Evolutionary conservation across 345 rosid genomes (phyloP), one percentile per base, ranked within the genome.

Genomic region (Arabis hirsuta): DNA sequence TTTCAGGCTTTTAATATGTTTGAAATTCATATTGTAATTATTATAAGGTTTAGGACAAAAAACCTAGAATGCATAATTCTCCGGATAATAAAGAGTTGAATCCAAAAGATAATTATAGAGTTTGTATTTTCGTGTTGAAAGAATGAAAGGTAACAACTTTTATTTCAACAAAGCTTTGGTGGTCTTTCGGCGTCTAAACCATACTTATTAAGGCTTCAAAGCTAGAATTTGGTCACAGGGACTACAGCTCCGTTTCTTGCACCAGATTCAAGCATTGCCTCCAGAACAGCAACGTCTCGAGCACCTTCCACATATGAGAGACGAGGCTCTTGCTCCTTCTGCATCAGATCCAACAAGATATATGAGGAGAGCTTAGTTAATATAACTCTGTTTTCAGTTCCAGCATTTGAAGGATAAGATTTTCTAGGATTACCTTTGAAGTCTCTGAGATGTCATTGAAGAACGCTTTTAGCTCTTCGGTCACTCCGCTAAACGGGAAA

Each of bases 241-340:
- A 89, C 88, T 13, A 79, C 56, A 46, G 85, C 85, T 66, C 99
- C 96, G 55, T 74, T 68, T 47, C 81, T 91, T 27, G 57, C 70
- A 72, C 91, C 96, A 32, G 99, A 94, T 74, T 91, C 96, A 12
- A 94, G 96, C 99, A 91, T 91, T 39, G 98, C 97, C 34, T 88
- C 96, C 5, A 94, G 79, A 62, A 91, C 82, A 46, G 97, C 96
- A 55, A 90, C 85, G 31, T 94, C 98, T 78, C 95, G 84, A 54
- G 97, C 97, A 58, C 98, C 97, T 88, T 94, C 97, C 27, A 81
- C 29, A 47, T 74, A 91, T 19, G 95, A 88, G 73, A 83, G 75
- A 50, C 96, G 95, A 11, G 89, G 82, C 55, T 91, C 98, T 47
- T 81, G 78, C 71, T 81, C 82, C 81, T 79, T 81, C 89, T 87